Conservation (phyloP, 148 eudicot genomes). For the Nyssa sinensis region DNA sequence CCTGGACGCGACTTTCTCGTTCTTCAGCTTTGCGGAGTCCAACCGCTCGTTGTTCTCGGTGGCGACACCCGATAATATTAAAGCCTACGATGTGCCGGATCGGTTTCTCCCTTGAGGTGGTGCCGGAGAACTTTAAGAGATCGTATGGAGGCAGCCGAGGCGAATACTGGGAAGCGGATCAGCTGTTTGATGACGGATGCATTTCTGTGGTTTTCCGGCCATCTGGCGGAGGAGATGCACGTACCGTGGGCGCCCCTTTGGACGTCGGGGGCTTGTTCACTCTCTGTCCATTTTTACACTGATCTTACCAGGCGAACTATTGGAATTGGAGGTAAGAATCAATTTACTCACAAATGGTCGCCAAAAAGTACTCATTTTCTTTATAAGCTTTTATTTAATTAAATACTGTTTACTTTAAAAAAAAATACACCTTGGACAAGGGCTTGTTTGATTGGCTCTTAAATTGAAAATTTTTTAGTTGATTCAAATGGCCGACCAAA, state of each 20-base stretch:
- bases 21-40: conserved; percentile 31
- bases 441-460: no score
- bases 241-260: conserved; percentile 37
- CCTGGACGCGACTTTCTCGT: conserved; percentile 33
- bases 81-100: conserved; percentile 12
- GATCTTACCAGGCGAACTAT: conserved; percentile 18
- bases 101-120: conserved; percentile 20
- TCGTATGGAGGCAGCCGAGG: conserved; percentile 32
- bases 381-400: no score
- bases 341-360: no score
- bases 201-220: conserved; percentile 46
- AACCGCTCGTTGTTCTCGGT: conserved; percentile 24
- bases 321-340: not conserved
- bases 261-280: conserved; percentile 35
- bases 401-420: no score
- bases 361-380: no score
- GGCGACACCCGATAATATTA: conserved; percentile 18
- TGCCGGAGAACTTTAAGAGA: conserved; percentile 21
- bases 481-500: no score
- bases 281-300: conserved; percentile 43
- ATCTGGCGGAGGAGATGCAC: conserved; percentile 35
- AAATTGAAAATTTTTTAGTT: no score
- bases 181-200: conserved; percentile 39
- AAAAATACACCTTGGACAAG: no score
- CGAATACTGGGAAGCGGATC: conserved; percentile 27